These are phyloP conservation scores for Fragaria ananassa DNA, from an alignment of 306 rosid species.

Conservation along the genomic window DNA sequence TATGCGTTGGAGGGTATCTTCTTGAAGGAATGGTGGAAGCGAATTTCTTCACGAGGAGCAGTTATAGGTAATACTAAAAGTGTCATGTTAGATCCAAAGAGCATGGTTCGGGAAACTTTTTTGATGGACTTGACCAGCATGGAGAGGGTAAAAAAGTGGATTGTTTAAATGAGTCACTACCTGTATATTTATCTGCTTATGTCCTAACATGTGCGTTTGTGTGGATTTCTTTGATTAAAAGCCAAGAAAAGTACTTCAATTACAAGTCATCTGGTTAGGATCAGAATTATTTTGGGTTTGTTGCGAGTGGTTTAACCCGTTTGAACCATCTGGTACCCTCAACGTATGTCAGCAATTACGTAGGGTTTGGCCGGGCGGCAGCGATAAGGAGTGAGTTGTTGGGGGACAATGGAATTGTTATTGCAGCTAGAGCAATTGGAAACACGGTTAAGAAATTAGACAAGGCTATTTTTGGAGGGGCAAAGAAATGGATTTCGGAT, in stretches of 20 bases:
- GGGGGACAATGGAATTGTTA: slow-evolving; percentile 39
- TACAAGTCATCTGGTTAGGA: background rate
- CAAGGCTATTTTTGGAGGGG: slow-evolving; percentile 27
- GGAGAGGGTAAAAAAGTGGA: slow-evolving; percentile 30
- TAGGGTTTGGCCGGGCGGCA: slow-evolving; percentile 37
- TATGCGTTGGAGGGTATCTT: slow-evolving; percentile 30
- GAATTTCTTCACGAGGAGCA: background rate
- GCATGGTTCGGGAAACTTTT: slow-evolving; percentile 20
- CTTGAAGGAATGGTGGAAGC: slow-evolving; percentile 41
- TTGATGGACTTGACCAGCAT: slow-evolving; percentile 18
- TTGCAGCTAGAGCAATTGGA: slow-evolving; percentile 42
- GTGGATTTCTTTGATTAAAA: slow-evolving; percentile 46
- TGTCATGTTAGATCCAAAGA: background rate
- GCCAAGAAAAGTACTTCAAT: slow-evolving; percentile 9
- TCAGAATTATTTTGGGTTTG: slow-evolving; percentile 39
- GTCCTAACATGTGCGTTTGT: slow-evolving; percentile 40
- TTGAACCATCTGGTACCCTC: slow-evolving; percentile 22
- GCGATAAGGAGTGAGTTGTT: slow-evolving; percentile 21
- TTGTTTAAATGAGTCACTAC: slow-evolving; percentile 22
- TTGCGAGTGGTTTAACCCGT: slow-evolving; percentile 50
- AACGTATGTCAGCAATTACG: slow-evolving; percentile 39
- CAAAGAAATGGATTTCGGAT: slow-evolving; percentile 45
- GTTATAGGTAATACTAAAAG: background rate
- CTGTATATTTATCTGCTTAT: slow-evolving; percentile 38
- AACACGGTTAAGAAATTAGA: slow-evolving; percentile 36